phyloP scores from a whole-genome alignment of 768 basidiomycete species.

The Pulveroboletus sp. region DNA sequence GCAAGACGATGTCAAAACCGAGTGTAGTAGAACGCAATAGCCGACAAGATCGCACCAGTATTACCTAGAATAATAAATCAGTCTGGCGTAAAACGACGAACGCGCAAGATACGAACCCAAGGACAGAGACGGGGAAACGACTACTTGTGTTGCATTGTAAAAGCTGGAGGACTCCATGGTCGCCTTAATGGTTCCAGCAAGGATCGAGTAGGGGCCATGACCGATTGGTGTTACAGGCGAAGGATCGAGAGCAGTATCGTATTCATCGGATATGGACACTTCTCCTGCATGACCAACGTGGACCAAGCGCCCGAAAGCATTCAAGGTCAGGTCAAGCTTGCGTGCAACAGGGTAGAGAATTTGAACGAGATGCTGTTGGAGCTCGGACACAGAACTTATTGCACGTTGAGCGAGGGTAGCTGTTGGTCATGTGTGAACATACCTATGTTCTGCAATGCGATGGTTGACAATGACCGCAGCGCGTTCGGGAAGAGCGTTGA shows the following conservation, averaged over 20 bases:
- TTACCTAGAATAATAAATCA: slow-evolving; percentile 7
- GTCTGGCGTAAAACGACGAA: neutral
- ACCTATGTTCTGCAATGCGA: slow-evolving; percentile 61
- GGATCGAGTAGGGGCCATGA: slow-evolving; percentile 17
- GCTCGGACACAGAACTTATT: slow-evolving; percentile 15
- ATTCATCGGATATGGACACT: slow-evolving; percentile 47
- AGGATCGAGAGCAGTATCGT: slow-evolving; percentile 49
- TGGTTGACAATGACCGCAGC: slow-evolving; percentile 50
- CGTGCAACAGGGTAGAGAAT: slow-evolving; percentile 40
- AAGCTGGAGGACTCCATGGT: slow-evolving; percentile 25
- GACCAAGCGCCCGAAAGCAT: slow-evolving; percentile 47
- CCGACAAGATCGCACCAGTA: slow-evolving; percentile 10
- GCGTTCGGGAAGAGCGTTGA: neutral
- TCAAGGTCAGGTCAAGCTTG: slow-evolving; percentile 52
- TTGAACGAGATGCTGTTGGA: slow-evolving; percentile 16
- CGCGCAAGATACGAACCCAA: slow-evolving; percentile 5
- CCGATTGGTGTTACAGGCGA: slow-evolving; percentile 50
- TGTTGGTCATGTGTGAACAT: slow-evolving; percentile 2
- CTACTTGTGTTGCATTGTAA: slow-evolving; percentile 9
- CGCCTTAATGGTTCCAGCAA: slow-evolving; percentile 29
- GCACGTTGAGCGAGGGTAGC: neutral
- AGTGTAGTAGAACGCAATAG: neutral
- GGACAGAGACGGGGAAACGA: slow-evolving; percentile 12
- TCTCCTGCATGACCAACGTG: slow-evolving; percentile 38
- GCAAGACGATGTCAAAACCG: neutral